phyloP scores from a whole-genome alignment of 2,329 filamentous ascomycete genomes.

The Cyclaneusma minus region DNA sequence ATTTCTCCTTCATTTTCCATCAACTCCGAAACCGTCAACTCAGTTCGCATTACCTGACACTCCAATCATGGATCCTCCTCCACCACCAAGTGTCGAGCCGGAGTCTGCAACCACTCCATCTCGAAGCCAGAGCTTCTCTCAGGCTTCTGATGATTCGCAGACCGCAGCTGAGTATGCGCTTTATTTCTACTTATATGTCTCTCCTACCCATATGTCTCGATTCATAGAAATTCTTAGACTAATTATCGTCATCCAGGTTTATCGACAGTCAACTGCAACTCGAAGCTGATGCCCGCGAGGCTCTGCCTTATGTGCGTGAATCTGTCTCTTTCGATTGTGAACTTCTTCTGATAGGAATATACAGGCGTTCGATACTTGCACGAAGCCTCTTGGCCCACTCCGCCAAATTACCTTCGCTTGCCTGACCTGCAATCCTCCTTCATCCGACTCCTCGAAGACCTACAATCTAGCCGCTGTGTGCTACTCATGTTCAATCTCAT shows the following conservation, averaged over 20 bases:
- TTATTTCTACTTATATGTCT: constrained; percentile 1
- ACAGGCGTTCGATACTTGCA: constrained; percentile 91
- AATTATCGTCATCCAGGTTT: constrained; percentile 40
- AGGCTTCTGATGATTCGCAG: constrained; percentile 34
- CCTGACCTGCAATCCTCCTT: constrained; percentile 79
- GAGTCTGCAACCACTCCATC: constrained; percentile 12
- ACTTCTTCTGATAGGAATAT: constrained; percentile 7
- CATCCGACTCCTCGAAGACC: constrained; percentile 41
- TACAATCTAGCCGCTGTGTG: constrained; percentile 73
- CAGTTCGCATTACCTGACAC: too few relatives aligned
- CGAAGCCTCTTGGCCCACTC: constrained; percentile 72
- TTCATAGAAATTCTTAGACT: neutral
- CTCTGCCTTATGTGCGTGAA: constrained; percentile 66
- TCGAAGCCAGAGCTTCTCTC: constrained; percentile 44
- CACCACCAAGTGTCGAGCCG: constrained; percentile 10
- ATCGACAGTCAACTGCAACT: constrained; percentile 79
- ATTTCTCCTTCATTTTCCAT: too few relatives aligned
- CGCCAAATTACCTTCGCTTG: constrained; percentile 87
- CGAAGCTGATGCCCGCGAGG: constrained; percentile 89
- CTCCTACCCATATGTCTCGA: constrained; percentile 4
- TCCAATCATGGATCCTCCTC: constrained; percentile 25
- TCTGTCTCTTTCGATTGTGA: constrained; percentile 2
- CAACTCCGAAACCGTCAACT: too few relatives aligned
- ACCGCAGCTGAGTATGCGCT: constrained; percentile 30
- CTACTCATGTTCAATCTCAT: constrained; percentile 93